Percentiles rank a stretch among this genome's conserved stretches.
These are phyloP conservation scores for Thuja plicata DNA, from an alignment of 83 land plant species.

Conservation along the genomic window DNA sequence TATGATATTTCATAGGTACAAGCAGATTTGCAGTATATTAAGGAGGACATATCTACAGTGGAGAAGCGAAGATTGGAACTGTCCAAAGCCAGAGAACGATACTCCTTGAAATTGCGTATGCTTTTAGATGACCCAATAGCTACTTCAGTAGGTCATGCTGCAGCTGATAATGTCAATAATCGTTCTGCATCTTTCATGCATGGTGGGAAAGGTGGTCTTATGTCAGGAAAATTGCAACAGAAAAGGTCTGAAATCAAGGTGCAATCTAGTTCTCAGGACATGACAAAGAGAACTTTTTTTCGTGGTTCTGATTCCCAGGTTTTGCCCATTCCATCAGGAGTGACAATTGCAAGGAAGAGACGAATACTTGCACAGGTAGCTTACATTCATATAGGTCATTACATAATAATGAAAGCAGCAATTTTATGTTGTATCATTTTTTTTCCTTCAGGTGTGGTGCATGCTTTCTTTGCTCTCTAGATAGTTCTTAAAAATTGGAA, in stretches of 20 bases:
- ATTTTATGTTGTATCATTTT: background rate
- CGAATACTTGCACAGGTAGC: slow-evolving; percentile 84
- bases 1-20: slow-evolving; percentile 57
- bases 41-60: slow-evolving; percentile 84
- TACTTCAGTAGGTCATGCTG: slow-evolving; percentile 36
- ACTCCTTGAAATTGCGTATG: slow-evolving; percentile 73
- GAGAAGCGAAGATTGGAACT: slow-evolving; percentile 84
- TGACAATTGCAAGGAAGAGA: slow-evolving; percentile 72
- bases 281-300: slow-evolving; percentile 36
- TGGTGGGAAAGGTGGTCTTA: slow-evolving; percentile 30
- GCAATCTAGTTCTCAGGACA: slow-evolving; percentile 36
- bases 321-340: slow-evolving; percentile 52
- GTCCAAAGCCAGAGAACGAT: slow-evolving; percentile 69
- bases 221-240: slow-evolving; percentile 28
- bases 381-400: background rate
- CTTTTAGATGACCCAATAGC: slow-evolving; percentile 55
- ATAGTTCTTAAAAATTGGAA: background rate
- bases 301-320: slow-evolving; percentile 62
- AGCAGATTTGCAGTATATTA: slow-evolving; percentile 84
- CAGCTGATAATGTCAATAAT: slow-evolving; percentile 36
- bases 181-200: slow-evolving; percentile 30
- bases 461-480: background rate
- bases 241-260: slow-evolving; percentile 40
- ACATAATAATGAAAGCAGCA: background rate
- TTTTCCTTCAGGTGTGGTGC: background rate